These are phyloP conservation scores for Tolypocladium ovalisporum DNA, from an alignment of 2,329 filamentous ascomycete species.

Conservation along the genomic window DNA sequence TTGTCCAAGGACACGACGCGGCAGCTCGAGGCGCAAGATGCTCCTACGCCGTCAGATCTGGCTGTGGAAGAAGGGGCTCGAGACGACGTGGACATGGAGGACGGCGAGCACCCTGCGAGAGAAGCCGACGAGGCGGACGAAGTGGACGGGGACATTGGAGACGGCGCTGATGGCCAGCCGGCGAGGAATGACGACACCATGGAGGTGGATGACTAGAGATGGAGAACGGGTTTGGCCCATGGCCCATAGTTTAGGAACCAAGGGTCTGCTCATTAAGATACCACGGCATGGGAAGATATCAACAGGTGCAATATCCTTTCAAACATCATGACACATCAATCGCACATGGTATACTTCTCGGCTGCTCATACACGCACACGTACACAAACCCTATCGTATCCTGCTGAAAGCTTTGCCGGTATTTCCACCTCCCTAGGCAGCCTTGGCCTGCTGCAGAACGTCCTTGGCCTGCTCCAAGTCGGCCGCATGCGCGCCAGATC, in stretches of 20 bases:
- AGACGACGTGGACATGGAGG: constrained; percentile 51
- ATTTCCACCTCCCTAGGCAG: neutral
- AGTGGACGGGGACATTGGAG: constrained; percentile 22
- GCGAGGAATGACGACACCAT: constrained; percentile 46
- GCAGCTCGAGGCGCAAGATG: constrained; percentile 5
- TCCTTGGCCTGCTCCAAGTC: constrained; percentile 47
- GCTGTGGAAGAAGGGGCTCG: constrained; percentile 27
- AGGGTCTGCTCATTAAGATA: neutral
- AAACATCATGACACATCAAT: neutral
- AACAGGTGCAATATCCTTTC: neutral
- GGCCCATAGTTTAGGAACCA: neutral
- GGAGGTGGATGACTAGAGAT: constrained; percentile 43
- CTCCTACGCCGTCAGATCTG: constrained; percentile 14
- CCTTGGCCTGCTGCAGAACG: constrained; percentile 38
- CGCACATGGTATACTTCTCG: neutral
- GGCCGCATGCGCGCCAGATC: constrained; percentile 30
- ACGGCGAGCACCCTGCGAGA: constrained; percentile 22
- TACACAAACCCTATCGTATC: too few species aligned
- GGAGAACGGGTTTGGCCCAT: neutral
- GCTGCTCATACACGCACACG: neutral
- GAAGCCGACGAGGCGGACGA: constrained; percentile 20
- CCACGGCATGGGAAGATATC: neutral
- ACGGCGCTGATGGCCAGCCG: constrained; percentile 23
- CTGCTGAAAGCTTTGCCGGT: neutral
- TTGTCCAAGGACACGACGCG: constrained; percentile 2